Percentiles rank a stretch among this genome's conserved stretches.
These are phyloP conservation scores for Stylonectria norvegica DNA, from an alignment of 2,329 filamentous ascomycete species.

Conservation along the genomic window DNA sequence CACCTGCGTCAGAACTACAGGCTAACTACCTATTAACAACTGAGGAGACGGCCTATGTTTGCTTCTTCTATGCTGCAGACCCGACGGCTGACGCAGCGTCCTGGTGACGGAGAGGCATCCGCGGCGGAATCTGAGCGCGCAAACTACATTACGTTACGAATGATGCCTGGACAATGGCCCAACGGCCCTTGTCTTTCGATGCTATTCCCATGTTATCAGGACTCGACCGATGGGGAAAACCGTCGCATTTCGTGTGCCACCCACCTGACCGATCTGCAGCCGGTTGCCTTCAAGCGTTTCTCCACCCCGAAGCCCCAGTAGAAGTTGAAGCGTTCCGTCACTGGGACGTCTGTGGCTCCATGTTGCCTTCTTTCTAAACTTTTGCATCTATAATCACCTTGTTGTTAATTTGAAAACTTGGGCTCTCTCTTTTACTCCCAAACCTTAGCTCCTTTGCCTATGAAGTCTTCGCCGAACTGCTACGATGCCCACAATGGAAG, in stretches of 20 bases:
- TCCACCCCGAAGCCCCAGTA: slow-evolving; percentile 18
- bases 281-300: slow-evolving; percentile 17
- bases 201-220: too few relatives aligned
- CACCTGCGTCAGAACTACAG: too few relatives aligned
- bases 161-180: too few relatives aligned
- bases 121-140: too few relatives aligned
- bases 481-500: background rate
- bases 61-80: background rate
- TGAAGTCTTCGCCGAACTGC: background rate
- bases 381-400: background rate
- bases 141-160: too few relatives aligned
- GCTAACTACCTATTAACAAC: too few relatives aligned
- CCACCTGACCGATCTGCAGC: slow-evolving; percentile 24
- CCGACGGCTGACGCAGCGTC: too few relatives aligned
- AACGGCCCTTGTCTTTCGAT: too few relatives aligned
- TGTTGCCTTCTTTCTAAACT: background rate
- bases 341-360: slow-evolving; percentile 4
- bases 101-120: too few relatives aligned
- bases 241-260: slow-evolving; percentile 1
- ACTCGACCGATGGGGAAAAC: too few relatives aligned
- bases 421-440: background rate
- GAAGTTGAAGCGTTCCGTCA: slow-evolving; percentile 12
- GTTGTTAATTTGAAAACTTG: too few relatives aligned
- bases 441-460: background rate
- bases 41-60: background rate